Evolutionary conservation across 768 basidiomycete species (phyloP).

Genomic region (Boletales sp.): DNA sequence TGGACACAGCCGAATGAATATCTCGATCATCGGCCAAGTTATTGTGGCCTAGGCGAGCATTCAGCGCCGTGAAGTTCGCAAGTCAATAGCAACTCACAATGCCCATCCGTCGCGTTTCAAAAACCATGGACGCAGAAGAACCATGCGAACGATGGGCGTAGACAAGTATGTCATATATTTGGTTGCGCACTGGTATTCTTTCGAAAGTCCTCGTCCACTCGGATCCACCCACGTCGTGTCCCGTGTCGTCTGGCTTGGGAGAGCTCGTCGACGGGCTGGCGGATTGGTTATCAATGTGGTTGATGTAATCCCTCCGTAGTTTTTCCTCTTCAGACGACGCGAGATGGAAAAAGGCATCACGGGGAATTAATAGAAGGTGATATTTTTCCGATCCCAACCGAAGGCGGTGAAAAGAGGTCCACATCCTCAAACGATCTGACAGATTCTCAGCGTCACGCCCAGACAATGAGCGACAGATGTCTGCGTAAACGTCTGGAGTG

Average conservation of each 20-base stretch:
- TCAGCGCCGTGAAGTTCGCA: neutral
- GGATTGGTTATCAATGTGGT: constrained; percentile 30
- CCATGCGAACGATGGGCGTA: constrained; percentile 63
- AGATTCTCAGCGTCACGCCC: constrained; percentile 30
- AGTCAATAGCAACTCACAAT: constrained; percentile 44
- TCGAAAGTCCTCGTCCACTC: constrained; percentile 46
- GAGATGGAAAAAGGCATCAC: constrained; percentile 55
- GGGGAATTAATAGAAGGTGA: constrained; percentile 55
- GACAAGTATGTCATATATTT: constrained; percentile 66
- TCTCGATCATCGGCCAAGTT: constrained; percentile 73
- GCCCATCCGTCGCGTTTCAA: constrained; percentile 52
- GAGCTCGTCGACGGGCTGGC: constrained; percentile 6
- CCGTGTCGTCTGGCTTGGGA: constrained; percentile 16
- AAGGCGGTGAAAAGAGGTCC: constrained; percentile 58
- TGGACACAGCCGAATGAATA: constrained; percentile 61
- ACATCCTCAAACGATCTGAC: constrained; percentile 44
- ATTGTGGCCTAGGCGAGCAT: constrained; percentile 48
- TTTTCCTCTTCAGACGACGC: constrained; percentile 48
- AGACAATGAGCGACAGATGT: constrained; percentile 46
- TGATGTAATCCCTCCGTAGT: constrained; percentile 44
- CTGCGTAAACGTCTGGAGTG: constrained; percentile 50
- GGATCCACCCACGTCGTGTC: constrained; percentile 27
- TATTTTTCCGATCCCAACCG: constrained; percentile 57
- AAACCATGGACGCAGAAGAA: constrained; percentile 50
- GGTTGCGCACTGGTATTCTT: constrained; percentile 59